Evolutionary conservation across 83 land plant genomes (phyloP).

Genomic region (Picea mariana): DNA sequence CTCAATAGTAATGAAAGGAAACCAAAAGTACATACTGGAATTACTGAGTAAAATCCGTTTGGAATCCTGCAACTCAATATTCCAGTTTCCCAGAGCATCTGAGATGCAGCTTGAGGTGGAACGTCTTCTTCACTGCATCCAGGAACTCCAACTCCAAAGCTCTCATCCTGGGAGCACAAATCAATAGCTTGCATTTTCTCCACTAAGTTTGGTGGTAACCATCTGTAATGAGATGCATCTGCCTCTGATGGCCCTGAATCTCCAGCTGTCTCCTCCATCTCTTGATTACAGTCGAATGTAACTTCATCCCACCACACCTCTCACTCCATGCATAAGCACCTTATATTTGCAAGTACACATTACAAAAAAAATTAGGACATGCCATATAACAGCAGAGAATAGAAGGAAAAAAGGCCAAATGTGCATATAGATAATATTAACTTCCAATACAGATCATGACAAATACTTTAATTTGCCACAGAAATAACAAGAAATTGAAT

Average conservation of each 20-base stretch:
- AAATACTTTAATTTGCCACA: no score
- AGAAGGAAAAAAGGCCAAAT: no score
- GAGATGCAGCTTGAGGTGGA: conserved; percentile 70
- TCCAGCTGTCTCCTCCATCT: conserved; percentile 56
- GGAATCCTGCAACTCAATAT: conserved; percentile 67
- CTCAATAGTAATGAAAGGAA: neutral
- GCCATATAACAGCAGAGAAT: no score
- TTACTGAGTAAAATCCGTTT: conserved; percentile 81
- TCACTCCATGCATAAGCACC: conserved; percentile 26
- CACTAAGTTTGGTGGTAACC: conserved; percentile 63
- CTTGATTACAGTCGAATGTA: conserved; percentile 16
- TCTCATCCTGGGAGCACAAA: conserved; percentile 49
- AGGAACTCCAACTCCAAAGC: conserved; percentile 26
- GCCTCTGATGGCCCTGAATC: conserved; percentile 48
- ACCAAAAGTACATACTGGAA: conserved; percentile 57
- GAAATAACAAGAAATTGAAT: no score
- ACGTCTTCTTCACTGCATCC: conserved; percentile 33
- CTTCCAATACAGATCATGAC: no score
- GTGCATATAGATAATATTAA: no score
- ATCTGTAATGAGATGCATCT: conserved; percentile 33
- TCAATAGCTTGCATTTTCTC: conserved; percentile 63
- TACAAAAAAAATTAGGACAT: no score
- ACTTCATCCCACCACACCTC: conserved; percentile 38
- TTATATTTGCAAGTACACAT: neutral
- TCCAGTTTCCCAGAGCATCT: conserved; percentile 80